Base-by-base conservation (phyloP, 129 eudicot genomes). In the Centella asiatica region DNA sequence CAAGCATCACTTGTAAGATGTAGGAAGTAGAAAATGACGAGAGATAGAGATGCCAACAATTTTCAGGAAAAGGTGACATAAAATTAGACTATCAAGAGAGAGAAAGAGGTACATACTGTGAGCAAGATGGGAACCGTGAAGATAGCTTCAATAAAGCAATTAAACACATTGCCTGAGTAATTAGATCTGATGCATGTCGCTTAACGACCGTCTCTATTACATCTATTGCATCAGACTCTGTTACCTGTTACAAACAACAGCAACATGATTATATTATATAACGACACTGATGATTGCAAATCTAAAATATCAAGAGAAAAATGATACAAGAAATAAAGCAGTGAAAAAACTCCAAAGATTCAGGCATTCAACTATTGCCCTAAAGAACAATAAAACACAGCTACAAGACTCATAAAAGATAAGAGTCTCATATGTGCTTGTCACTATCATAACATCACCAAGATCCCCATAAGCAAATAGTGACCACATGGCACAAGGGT, bases 151-250 rank as follows among this genome's bases (percentile, higher is more conserved):
- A 68, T 71, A 92, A 83, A 70, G 99, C 84, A 74, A 76, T 69
- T 81, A 92, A 80, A 78, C 96, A 92, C 96, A 92, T 92, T 36
- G 99, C 88, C 25, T 76, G 81, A 60, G 99, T 87, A 42, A 84
- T 92, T 69, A 80, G 80, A 84, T 92, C 90, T 4, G 83, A 76
- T 39, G 87, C 64, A 64, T 87, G 99, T 66, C 76, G 79, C 62
- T 76, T 80, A 64, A 87, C 73, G 74, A 88, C 88, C 60, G 65
- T 53, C 71, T 92, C 99, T 49, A 92, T 69, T 57, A 76, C 83
- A 82, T 84, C 95, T 77, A 92, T 80, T 19, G 95, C 88, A 80
- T 87, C 99, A 52, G 89, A 72, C 57, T 92, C 99, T 2, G 89
- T 84, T 51, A 92, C 96, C 99, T 92, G 79, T 69, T 57, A 74